Conservation (phyloP, 2,329 filamentous ascomycete genomes). For the Thelonectria discophora region DNA sequence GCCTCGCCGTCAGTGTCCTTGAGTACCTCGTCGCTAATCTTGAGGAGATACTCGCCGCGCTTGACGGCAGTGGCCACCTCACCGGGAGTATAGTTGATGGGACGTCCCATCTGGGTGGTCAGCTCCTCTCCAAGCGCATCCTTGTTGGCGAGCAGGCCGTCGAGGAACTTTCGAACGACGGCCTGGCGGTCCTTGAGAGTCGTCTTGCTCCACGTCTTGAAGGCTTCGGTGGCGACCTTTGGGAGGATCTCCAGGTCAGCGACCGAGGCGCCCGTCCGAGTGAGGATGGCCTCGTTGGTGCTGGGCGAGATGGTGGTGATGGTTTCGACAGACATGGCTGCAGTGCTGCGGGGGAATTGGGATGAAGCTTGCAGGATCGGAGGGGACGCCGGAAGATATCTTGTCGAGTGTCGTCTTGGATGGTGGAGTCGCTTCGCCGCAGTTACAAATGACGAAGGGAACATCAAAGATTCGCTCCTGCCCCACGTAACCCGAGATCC, state of each 20-base stretch:
- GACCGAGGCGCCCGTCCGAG: conserved; percentile 76
- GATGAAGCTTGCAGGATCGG: background rate
- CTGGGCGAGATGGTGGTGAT: conserved; percentile 87
- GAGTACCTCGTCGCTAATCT: conserved; percentile 81
- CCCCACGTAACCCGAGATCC: conserved; percentile 43
- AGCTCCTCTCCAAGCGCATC: conserved; percentile 86
- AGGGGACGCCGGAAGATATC: conserved; percentile 7
- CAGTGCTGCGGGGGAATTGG: conserved; percentile 1
- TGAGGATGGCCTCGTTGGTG: conserved; percentile 85
- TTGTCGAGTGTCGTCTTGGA: conserved; percentile 29
- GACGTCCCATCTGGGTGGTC: conserved; percentile 94
- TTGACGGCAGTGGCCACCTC: conserved; percentile 88
- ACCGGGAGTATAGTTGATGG: conserved; percentile 84
- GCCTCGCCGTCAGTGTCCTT: conserved; percentile 83
- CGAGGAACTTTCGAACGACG: conserved; percentile 82
- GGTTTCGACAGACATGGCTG: conserved; percentile 69
- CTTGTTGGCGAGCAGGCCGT: conserved; percentile 73
- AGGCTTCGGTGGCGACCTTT: conserved; percentile 75
- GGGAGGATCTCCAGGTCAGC: conserved; percentile 78
- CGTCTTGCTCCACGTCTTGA: conserved; percentile 79
- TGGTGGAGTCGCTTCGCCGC: conserved; percentile 34
- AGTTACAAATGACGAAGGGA: conserved; percentile 29
- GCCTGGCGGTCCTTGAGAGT: conserved; percentile 77
- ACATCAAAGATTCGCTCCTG: conserved; percentile 31
- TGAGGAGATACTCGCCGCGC: conserved; percentile 85